Evolutionary conservation across 2,329 filamentous ascomycete species (phyloP).

Genomic region (Fusarium sp.): DNA sequence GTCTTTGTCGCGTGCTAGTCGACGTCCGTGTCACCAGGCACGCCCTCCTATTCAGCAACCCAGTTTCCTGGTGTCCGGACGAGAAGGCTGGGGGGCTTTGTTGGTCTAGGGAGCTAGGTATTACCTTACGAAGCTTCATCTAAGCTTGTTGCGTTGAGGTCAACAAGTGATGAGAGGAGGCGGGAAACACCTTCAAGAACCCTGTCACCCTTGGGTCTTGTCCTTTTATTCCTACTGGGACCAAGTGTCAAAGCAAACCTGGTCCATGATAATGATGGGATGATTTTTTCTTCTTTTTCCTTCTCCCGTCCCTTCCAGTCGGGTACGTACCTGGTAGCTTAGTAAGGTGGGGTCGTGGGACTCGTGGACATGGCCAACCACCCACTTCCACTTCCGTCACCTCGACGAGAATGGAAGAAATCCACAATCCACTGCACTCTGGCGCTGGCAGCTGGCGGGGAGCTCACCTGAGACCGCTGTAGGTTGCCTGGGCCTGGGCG

Average conservation of each 20-base stretch:
- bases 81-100: slow-evolving; percentile 5
- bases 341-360: slow-evolving; percentile 26
- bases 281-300: slow-evolving; percentile 17
- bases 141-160: not conserved
- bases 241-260: slow-evolving; percentile 13
- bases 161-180: slow-evolving; percentile 11
- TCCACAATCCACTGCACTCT: slow-evolving; percentile 9
- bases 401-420: not conserved
- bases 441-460: not conserved
- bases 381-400: slow-evolving; percentile 4
- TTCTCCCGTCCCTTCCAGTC: slow-evolving; percentile 30
- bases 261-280: slow-evolving; percentile 20
- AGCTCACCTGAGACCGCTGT: not conserved
- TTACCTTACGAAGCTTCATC: not conserved
- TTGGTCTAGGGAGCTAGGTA: not conserved
- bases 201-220: not conserved
- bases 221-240: slow-evolving; percentile 1
- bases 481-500: not conserved
- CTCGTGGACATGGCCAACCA: slow-evolving; percentile 16
- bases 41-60: slow-evolving; percentile 8
- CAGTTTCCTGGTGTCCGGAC: slow-evolving; percentile 2
- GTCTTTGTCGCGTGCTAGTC: slow-evolving; percentile 20
- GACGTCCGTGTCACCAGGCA: slow-evolving; percentile 12
- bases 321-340: slow-evolving; percentile 20
- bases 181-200: not conserved